Evolutionary conservation across 1,284 basidiomycete genomes (phyloP), one percentile per base, ranked within the genome.

Genomic region (Termitomyces sp.): DNA sequence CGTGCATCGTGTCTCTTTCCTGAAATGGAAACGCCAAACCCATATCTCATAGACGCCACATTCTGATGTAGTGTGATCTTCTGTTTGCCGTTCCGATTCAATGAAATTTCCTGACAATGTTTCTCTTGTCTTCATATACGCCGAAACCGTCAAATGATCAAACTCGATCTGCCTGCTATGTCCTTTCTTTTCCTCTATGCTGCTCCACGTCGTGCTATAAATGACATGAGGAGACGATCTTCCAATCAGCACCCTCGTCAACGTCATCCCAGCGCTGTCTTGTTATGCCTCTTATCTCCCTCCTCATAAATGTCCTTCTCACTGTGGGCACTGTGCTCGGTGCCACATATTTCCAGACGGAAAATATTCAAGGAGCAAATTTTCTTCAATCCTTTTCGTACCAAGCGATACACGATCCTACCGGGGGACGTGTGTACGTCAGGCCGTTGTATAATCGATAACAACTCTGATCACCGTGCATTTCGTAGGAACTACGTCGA

Each of bases 361-460:
- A 81, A 54, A 75, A 67, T 45, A 71, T 74, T 56, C 66, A 73
- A 35, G 82, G 83, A n/a, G 50, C 60, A 13, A 69, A 64, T 3
- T 84, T 85, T 65, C 70, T 79, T 56, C 62, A 69, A 28, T 65
- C 71, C 1, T 85, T 84, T 63, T 65, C 67, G 14, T 77, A 74
- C 56, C 58, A 80, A 58, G 73, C 78, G n/a, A 78, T 81, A 49
- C 43, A 73, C 1, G 84, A 85, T 62, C 83, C 84, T 3, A 83
- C 83, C 7, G 69, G 79, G 58, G 82, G 83, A 21, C 72, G 81
- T 58, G 84, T 86, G 83, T 84, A 65, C 66, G 79, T 64, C 10
- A 14, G 24, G 6, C 3, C 9, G 2, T 5, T 18, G 24, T 21
- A 31, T 30, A 33, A 50, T 43, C 7, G 8, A 28, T 18, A 11